phyloP scores from a whole-genome alignment of 2,329 filamentous ascomycete species.

The Canariomyces notabilis region DNA sequence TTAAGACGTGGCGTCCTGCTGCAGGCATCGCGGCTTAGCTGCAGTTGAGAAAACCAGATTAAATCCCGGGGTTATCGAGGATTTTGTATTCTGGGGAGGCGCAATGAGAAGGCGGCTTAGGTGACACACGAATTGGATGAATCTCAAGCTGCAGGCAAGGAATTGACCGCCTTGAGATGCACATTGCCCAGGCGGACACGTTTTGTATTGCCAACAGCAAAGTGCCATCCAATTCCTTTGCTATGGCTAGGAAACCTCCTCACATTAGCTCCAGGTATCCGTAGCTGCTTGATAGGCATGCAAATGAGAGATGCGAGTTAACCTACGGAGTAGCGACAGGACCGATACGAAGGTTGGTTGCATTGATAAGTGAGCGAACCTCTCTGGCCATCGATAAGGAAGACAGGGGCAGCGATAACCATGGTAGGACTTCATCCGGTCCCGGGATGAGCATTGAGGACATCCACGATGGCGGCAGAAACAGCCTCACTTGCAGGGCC shows the following conservation, averaged over 20 bases:
- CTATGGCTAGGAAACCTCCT: background rate
- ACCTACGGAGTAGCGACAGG: background rate
- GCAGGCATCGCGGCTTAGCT: constrained; percentile 4
- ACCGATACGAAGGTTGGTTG: too few species aligned
- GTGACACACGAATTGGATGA: background rate
- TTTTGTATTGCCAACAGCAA: too few species aligned
- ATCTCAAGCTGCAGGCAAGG: background rate
- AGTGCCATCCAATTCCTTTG: too few species aligned
- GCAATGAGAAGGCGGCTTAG: too few species aligned
- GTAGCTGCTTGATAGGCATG: background rate
- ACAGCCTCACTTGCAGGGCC: background rate
- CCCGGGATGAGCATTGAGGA: background rate
- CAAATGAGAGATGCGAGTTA: background rate
- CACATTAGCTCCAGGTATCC: too few species aligned
- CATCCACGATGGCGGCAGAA: background rate
- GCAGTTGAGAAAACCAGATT: too few species aligned
- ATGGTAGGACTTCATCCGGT: background rate
- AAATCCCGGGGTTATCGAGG: too few species aligned
- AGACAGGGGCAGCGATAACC: constrained; percentile 1
- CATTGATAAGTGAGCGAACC: background rate
- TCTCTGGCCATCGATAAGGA: constrained; percentile 1
- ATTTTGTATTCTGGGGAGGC: too few species aligned
- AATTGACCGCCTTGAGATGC: background rate
- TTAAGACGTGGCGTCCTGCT: constrained; percentile 11
- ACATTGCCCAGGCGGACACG: background rate